phyloP scores from a whole-genome alignment of 306 rosid genomes.

The Rosa chinensis region DNA sequence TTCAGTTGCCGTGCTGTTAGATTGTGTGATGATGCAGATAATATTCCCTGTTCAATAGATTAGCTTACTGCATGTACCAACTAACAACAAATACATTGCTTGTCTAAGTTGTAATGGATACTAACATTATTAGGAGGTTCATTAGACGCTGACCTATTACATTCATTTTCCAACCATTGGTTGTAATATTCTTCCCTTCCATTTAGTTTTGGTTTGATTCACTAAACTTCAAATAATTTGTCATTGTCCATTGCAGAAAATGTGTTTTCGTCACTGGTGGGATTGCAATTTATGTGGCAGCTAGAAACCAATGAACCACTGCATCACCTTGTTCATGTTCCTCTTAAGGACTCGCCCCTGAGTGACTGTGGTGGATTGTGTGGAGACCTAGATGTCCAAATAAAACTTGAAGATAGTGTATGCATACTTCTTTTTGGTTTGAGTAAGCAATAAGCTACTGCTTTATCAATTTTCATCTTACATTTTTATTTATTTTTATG shows the following conservation, averaged over 20 bases:
- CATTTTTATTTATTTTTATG: conserved; percentile 22
- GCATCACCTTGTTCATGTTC: conserved; percentile 84
- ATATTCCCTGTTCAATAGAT: background rate
- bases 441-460: conserved; percentile 29
- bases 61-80: background rate
- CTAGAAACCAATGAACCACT: conserved; percentile 50
- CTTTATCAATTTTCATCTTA: conserved; percentile 21
- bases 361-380: conserved; percentile 92
- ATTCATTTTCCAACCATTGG: background rate
- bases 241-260: conserved; percentile 64
- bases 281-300: conserved; percentile 88
- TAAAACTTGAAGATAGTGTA: conserved; percentile 86
- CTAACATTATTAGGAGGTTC: background rate
- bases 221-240: conserved; percentile 20
- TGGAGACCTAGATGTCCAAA: conserved; percentile 84
- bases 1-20: background rate
- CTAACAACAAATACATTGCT: background rate
- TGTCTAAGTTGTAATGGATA: background rate
- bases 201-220: conserved; percentile 14
- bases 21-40: background rate
- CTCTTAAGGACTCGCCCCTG: conserved; percentile 86
- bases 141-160: background rate
- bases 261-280: conserved; percentile 90
- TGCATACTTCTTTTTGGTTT: conserved; percentile 39
- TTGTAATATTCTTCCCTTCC: conserved; percentile 4